phyloP scores from a whole-genome alignment of 345 rosid genomes.

The Populus euphratica region DNA sequence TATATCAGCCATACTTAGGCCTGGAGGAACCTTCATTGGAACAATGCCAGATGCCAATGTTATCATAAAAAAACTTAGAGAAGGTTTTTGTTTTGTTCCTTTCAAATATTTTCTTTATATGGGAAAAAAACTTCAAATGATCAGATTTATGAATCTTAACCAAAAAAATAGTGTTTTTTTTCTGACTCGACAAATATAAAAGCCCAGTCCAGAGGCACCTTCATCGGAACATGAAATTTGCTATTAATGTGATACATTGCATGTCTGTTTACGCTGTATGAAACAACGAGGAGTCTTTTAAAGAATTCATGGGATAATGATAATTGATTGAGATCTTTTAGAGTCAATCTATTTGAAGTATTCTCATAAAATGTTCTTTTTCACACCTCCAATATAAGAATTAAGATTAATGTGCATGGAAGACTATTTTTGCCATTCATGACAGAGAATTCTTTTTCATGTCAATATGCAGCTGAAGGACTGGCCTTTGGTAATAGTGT shows the following conservation, averaged over 20 bases:
- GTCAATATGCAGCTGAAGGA: slow-evolving; percentile 67
- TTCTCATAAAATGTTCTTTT: not conserved
- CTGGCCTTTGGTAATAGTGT: slow-evolving; percentile 71
- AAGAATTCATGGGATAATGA: not conserved
- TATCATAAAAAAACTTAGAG: slow-evolving; percentile 74
- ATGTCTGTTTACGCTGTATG: not conserved
- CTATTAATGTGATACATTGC: too few relatives aligned
- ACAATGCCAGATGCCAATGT: slow-evolving; percentile 99
- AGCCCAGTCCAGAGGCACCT: not conserved
- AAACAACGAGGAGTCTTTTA: not conserved
- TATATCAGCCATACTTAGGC: slow-evolving; percentile 89
- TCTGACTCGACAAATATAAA: not conserved
- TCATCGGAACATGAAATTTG: not conserved
- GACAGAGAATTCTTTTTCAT: slow-evolving; percentile 21
- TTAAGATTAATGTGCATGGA: slow-evolving; percentile 3
- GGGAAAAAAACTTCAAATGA: not conserved
- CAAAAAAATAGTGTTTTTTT: not conserved
- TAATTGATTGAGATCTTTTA: not conserved
- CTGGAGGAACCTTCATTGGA: slow-evolving; percentile 88
- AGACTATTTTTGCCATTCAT: slow-evolving; percentile 18
- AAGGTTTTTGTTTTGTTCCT: slow-evolving; percentile 45
- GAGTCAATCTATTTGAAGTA: not conserved
- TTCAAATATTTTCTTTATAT: not conserved
- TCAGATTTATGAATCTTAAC: not conserved
- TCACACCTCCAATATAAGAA: not conserved